Percentiles rank a stretch among this genome's conserved stretches.
Conservation (phyloP, 2,329 filamentous ascomycete genomes). For the Ophiostoma angusticollis region DNA sequence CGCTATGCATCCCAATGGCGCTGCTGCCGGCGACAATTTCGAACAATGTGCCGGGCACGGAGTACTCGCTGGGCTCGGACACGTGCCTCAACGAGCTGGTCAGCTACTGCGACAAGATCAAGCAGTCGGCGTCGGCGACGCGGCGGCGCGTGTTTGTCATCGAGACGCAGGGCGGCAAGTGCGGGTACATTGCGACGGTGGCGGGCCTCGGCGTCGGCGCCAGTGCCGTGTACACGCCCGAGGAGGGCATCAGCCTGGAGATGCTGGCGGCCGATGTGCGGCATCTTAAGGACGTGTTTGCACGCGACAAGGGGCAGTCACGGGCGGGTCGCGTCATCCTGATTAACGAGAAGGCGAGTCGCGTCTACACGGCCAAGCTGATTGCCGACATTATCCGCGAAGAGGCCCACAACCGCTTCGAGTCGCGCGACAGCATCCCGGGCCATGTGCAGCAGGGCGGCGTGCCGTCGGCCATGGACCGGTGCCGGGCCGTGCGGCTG, state of each 20-base stretch:
- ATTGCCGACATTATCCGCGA: conserved; percentile 94
- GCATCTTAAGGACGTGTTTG: conserved; percentile 76
- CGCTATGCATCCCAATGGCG: conserved; percentile 84
- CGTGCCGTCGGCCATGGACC: conserved; percentile 89
- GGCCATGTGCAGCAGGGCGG: conserved; percentile 93
- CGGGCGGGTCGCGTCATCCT: conserved; percentile 88
- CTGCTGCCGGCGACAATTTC: conserved; percentile 93
- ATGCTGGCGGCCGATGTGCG: conserved; percentile 88
- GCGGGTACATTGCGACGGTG: conserved; percentile 84
- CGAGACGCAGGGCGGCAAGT: conserved; percentile 90
- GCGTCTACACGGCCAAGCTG: conserved; percentile 81
- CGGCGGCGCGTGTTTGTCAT: conserved; percentile 93
- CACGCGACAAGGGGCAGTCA: conserved; percentile 72
- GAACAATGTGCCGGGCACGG: conserved; percentile 95
- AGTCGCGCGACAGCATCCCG: conserved; percentile 80
- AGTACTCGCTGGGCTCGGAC: conserved; percentile 93
- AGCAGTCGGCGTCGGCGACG: conserved; percentile 89
- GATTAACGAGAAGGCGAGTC: conserved; percentile 89
- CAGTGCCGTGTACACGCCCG: conserved; percentile 86
- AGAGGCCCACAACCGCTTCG: conserved; percentile 83
- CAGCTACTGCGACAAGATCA: conserved; percentile 92
- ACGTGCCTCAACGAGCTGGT: conserved; percentile 94
- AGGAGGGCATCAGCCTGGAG: conserved; percentile 86
- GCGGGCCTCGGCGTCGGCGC: conserved; percentile 87
- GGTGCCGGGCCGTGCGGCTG: conserved; percentile 79